Conservation (phyloP, 2,329 filamentous ascomycete species). For the Daldinia sp. region DNA sequence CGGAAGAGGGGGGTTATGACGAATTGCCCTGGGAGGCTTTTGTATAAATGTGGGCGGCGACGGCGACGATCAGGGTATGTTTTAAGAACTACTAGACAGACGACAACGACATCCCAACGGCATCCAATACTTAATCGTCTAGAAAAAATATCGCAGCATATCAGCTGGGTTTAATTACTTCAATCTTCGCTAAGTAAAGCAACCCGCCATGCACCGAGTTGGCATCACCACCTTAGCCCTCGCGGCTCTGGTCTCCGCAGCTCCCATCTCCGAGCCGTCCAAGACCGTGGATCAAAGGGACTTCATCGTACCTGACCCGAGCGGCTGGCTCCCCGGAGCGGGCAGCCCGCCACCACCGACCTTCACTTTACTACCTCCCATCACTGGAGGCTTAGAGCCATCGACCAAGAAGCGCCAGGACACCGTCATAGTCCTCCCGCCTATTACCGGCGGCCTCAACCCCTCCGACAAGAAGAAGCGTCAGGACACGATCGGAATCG, state of each 20-base stretch:
- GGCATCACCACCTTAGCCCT: conserved; percentile 47
- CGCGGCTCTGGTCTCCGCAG: conserved; percentile 46
- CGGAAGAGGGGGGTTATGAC: conserved; percentile 29
- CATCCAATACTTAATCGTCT: conserved; percentile 19
- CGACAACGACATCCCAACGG: conserved; percentile 23
- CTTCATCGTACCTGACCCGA: conserved; percentile 43
- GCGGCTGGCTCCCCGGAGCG: conserved; percentile 38
- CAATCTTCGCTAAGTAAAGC: conserved; percentile 15
- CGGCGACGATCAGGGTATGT: conserved; percentile 34
- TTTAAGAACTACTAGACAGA: conserved; percentile 29
- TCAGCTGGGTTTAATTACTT: conserved; percentile 17
- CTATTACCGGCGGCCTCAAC: conserved; percentile 44
- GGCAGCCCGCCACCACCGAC: conserved; percentile 37
- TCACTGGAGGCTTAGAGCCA: conserved; percentile 37
- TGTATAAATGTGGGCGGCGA: conserved; percentile 42
- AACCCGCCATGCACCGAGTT: conserved; percentile 45
- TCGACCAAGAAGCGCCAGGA: conserved; percentile 39
- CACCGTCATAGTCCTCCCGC: conserved; percentile 28
- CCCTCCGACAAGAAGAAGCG: conserved; percentile 41
- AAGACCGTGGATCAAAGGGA: conserved; percentile 43
- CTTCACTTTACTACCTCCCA: conserved; percentile 40
- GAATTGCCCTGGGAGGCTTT: conserved; percentile 25
- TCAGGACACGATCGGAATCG: conserved; percentile 41
- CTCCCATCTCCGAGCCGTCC: conserved; percentile 47
- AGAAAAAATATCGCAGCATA: conserved; percentile 19